phyloP scores from a whole-genome alignment of 371 early-diverging fungal genomes.

The Actinomortierella ambigua region DNA sequence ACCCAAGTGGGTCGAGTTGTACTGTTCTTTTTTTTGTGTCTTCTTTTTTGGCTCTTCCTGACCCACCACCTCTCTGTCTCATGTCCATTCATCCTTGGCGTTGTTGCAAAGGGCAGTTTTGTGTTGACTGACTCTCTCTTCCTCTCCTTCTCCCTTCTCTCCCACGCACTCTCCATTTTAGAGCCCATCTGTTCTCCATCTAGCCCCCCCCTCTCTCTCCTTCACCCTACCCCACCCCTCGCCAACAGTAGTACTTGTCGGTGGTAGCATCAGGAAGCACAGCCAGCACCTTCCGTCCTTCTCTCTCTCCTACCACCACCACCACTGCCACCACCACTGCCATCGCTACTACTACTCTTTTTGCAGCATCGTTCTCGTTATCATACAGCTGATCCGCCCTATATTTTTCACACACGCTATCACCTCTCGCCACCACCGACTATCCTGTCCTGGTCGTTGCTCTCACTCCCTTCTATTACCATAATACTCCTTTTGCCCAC shows the following conservation, averaged over 20 bases:
- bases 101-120: too few relatives aligned
- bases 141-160: background rate
- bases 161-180: background rate
- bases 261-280: too few relatives aligned
- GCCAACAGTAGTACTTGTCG: too few relatives aligned
- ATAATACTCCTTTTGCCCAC: background rate
- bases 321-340: slow-evolving; percentile 1
- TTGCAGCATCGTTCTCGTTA: too few relatives aligned
- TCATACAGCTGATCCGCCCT: too few relatives aligned
- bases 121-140: background rate
- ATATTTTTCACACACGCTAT: too few relatives aligned
- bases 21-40: too few relatives aligned
- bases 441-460: too few relatives aligned
- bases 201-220: slow-evolving; percentile 1
- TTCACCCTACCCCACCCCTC: too few relatives aligned
- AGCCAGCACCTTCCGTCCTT: background rate
- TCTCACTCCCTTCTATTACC: background rate
- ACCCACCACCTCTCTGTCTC: background rate
- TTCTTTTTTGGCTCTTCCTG: background rate
- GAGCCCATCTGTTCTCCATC: background rate
- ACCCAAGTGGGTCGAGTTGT: too few relatives aligned
- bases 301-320: background rate
- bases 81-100: too few relatives aligned
- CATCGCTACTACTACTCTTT: background rate
- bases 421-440: too few relatives aligned